Percentiles rank a stretch among this genome's conserved stretches.
These are phyloP conservation scores for Penicillium hesseltinei DNA, from an alignment of 2,329 filamentous ascomycete genomes.

Conservation along the genomic window DNA sequence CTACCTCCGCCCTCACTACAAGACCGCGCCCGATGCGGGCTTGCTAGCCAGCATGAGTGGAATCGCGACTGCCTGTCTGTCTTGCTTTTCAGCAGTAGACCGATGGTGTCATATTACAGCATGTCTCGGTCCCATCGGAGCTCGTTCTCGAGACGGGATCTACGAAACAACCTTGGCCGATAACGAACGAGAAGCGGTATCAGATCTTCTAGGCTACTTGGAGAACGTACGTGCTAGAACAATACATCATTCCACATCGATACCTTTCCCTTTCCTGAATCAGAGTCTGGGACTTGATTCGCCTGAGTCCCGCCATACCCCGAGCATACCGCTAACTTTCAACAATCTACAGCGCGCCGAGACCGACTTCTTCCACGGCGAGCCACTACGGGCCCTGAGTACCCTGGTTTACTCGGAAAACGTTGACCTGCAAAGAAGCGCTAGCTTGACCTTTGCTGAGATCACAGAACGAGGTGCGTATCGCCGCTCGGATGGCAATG, in stretches of 20 bases:
- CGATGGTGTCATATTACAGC: constrained; percentile 46
- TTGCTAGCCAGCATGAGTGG: constrained; percentile 36
- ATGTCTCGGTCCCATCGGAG: constrained; percentile 49
- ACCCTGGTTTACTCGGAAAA: constrained; percentile 98
- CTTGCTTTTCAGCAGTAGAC: constrained; percentile 43
- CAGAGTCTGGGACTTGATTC: background rate
- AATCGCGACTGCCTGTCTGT: constrained; percentile 42
- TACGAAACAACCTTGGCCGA: constrained; percentile 89
- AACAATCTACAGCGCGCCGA: constrained; percentile 69
- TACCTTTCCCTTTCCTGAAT: constrained; percentile 30
- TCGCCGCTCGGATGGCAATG: background rate
- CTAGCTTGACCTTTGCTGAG: constrained; percentile 96
- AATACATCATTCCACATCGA: background rate
- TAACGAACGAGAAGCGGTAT: constrained; percentile 93
- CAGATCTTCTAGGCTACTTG: constrained; percentile 89
- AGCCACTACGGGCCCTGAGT: constrained; percentile 87
- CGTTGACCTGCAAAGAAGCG: constrained; percentile 94
- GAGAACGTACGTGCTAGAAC: constrained; percentile 71
- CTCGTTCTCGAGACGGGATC: constrained; percentile 74
- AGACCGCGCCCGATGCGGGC: constrained; percentile 29
- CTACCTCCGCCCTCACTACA: background rate
- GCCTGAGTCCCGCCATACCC: background rate
- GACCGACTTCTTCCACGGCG: constrained; percentile 97
- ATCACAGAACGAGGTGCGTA: constrained; percentile 89
- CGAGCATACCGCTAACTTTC: constrained; percentile 18